These are phyloP conservation scores for Puccinia polysora DNA, from an alignment of 1,284 basidiomycete genomes.

Conservation along the genomic window DNA sequence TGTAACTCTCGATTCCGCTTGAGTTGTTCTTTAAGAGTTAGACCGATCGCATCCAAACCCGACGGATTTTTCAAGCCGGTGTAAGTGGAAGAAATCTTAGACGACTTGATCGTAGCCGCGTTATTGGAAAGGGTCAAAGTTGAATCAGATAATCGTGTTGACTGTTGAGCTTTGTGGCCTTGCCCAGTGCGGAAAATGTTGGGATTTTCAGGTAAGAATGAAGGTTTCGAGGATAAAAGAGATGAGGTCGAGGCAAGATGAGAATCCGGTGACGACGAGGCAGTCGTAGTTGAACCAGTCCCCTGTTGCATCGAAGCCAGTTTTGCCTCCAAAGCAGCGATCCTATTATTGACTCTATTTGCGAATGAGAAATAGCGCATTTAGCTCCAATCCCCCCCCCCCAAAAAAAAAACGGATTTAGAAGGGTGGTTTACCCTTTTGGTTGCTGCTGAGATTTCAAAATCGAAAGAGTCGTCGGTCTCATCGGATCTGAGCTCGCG, in stretches of 20 bases:
- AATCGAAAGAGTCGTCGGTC: constrained; percentile 80
- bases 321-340: constrained; percentile 92
- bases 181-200: neutral
- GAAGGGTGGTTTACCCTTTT: constrained; percentile 58
- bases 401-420: constrained; percentile 1
- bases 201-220: constrained; percentile 37
- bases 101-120: neutral
- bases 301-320: constrained; percentile 63
- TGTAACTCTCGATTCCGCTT: constrained; percentile 28
- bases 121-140: neutral
- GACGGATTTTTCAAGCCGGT: neutral
- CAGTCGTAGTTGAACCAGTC: constrained; percentile 2
- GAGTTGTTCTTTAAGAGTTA: constrained; percentile 39
- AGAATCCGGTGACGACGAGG: neutral
- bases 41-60: constrained; percentile 27
- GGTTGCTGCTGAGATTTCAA: constrained; percentile 67
- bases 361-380: neutral
- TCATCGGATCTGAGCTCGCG: constrained; percentile 60
- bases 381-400: too few relatives aligned
- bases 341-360: constrained; percentile 73
- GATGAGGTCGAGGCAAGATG: neutral
- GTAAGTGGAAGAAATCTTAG: constrained; percentile 7
- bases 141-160: neutral
- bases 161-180: neutral
- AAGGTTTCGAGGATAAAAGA: constrained; percentile 16